Evolutionary conservation across 2,329 filamentous ascomycete species (phyloP).

Genomic region (Blastomyces percursus): DNA sequence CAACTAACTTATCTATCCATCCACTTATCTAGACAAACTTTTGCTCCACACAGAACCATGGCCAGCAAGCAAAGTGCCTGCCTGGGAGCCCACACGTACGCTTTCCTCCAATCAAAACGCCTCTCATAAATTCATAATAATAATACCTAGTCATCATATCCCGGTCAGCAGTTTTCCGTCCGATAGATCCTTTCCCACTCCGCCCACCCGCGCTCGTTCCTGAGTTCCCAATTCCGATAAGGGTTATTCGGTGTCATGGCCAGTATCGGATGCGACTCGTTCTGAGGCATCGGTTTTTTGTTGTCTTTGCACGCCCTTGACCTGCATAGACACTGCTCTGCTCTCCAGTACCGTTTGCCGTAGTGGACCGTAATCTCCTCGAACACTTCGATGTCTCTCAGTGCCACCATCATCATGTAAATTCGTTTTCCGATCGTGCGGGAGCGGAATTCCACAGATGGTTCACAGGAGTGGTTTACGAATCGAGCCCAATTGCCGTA

Average conservation of each 20-base stretch:
- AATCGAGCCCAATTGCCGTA: conserved; percentile 28
- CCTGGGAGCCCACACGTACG: background rate
- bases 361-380: conserved; percentile 28
- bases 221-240: background rate
- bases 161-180: no score
- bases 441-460: conserved; percentile 15
- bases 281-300: background rate
- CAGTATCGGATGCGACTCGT: background rate
- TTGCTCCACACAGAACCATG: background rate
- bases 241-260: background rate
- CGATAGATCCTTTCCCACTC: background rate
- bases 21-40: background rate
- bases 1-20: background rate
- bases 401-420: conserved; percentile 16
- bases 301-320: background rate
- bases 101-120: background rate
- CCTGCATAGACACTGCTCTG: background rate
- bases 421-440: conserved; percentile 17
- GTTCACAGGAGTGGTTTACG: conserved; percentile 28
- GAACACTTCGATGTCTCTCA: conserved; percentile 21
- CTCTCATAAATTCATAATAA: background rate
- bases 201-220: background rate
- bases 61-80: background rate
- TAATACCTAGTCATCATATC: background rate
- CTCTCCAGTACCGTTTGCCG: conserved; percentile 11